A percentile compares a stretch with the other conserved stretches of the same genome.
phyloP scores from a whole-genome alignment of 1,139 yeast species.

The Candida pseudocylindracea region DNA sequence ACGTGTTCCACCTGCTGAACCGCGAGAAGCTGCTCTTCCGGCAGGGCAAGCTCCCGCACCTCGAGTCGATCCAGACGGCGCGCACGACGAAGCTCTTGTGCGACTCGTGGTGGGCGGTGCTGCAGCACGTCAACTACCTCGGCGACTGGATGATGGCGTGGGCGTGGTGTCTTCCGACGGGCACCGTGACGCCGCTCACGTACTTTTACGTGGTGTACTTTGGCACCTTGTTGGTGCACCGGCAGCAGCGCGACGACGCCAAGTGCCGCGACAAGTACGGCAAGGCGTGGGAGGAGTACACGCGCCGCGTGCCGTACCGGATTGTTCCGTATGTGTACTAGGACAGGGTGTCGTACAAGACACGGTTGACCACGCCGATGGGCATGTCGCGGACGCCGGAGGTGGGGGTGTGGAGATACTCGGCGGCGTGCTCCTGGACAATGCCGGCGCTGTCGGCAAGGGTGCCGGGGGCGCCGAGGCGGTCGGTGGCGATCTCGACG shows the following conservation, averaged over 20 bases:
- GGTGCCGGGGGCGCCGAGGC: constrained; percentile 33
- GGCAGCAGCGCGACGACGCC: constrained; percentile 81
- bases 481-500: constrained; percentile 44
- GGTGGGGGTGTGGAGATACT: constrained; percentile 28
- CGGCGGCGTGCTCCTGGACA: constrained; percentile 13
- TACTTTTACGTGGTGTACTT: constrained; percentile 77
- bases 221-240: constrained; percentile 58
- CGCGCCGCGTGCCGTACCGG: constrained; percentile 61
- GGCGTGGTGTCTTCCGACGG: constrained; percentile 88
- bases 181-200: constrained; percentile 59
- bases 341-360: constrained; percentile 19
- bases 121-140: constrained; percentile 85
- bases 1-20: constrained; percentile 68
- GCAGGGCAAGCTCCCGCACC: constrained; percentile 44
- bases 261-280: constrained; percentile 81
- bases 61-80: constrained; percentile 43
- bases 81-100: constrained; percentile 63
- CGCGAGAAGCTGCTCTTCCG: constrained; percentile 70
- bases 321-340: constrained; percentile 77
- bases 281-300: constrained; percentile 66
- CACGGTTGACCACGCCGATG: constrained; percentile 43
- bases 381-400: constrained; percentile 81
- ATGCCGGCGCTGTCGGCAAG: constrained; percentile 50
- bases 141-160: constrained; percentile 91
- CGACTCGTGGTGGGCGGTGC: constrained; percentile 92